These are phyloP conservation scores for Macrolepiota fuliginosa DNA, from an alignment of 768 basidiomycete species.

Conservation along the genomic window DNA sequence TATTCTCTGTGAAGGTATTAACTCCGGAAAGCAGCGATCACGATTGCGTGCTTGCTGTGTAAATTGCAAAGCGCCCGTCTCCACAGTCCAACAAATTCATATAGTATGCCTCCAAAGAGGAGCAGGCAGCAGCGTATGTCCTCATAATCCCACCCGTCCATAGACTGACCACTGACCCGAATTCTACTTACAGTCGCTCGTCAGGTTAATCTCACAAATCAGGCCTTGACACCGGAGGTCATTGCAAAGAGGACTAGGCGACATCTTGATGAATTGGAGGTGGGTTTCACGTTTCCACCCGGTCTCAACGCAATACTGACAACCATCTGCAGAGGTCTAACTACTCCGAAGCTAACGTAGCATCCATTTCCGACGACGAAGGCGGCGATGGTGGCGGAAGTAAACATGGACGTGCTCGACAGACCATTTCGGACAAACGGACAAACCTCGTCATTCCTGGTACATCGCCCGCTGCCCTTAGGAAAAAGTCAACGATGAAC, in stretches of 20 bases:
- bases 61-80: not conserved
- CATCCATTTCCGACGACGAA: conserved; percentile 40
- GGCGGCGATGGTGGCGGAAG: conserved; percentile 39
- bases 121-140: conserved; percentile 47
- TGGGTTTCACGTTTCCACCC: conserved; percentile 21
- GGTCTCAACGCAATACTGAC: conserved; percentile 9
- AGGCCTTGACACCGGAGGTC: conserved; percentile 56
- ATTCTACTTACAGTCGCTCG: conserved; percentile 44
- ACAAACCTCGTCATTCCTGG: conserved; percentile 45
- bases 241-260: conserved; percentile 73
- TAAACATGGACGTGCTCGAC: conserved; percentile 68
- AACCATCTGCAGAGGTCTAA: conserved; percentile 60
- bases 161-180: not conserved
- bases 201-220: conserved; percentile 41
- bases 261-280: conserved; percentile 86
- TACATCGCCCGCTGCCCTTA: conserved; percentile 47
- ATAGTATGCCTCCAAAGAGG: conserved; percentile 44
- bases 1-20: not conserved
- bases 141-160: not conserved
- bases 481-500: conserved; percentile 81
- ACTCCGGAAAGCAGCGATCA: conserved; percentile 11
- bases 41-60: conserved; percentile 29
- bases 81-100: not conserved
- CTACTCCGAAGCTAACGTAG: conserved; percentile 57
- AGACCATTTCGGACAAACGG: conserved; percentile 79